A percentile compares a stretch with the other conserved stretches of the same genome.
Evolutionary conservation across 805 yeast species (phyloP).

Genomic region (Candida sakaeoensis): DNA sequence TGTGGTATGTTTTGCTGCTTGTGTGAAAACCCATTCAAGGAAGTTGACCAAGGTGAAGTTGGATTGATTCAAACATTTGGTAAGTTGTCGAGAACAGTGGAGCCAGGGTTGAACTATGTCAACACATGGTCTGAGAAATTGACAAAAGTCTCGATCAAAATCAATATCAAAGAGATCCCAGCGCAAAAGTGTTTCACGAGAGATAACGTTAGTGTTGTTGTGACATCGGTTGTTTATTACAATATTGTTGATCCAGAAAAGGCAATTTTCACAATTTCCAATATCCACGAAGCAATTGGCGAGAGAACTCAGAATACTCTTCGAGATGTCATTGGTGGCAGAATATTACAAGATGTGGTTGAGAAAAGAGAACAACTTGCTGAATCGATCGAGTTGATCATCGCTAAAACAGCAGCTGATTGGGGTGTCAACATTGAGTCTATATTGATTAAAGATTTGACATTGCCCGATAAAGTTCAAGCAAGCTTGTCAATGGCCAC

Average conservation of each 20-base stretch:
- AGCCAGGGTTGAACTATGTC: slow-evolving; percentile 64
- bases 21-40: slow-evolving; percentile 57
- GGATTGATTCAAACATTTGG: slow-evolving; percentile 68
- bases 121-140: slow-evolving; percentile 63
- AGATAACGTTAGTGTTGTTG: slow-evolving; percentile 60
- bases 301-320: slow-evolving; percentile 73
- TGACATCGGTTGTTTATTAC: slow-evolving; percentile 65
- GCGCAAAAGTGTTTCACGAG: slow-evolving; percentile 68
- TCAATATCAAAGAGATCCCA: slow-evolving; percentile 61
- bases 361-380: slow-evolving; percentile 73
- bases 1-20: slow-evolving; percentile 55
- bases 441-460: slow-evolving; percentile 63
- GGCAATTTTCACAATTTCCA: slow-evolving; percentile 55
- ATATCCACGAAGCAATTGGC: slow-evolving; percentile 52
- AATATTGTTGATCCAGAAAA: slow-evolving; percentile 65
- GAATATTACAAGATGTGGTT: slow-evolving; percentile 65
- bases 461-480: slow-evolving; percentile 51
- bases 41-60: slow-evolving; percentile 63
- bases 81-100: slow-evolving; percentile 58
- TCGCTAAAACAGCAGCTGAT: slow-evolving; percentile 55
- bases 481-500: slow-evolving; percentile 68
- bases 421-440: slow-evolving; percentile 74
- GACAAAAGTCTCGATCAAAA: slow-evolving; percentile 48
- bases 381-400: slow-evolving; percentile 56
- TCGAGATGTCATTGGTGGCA: slow-evolving; percentile 66